Evolutionary conservation across 257 asterid genomes (phyloP).

Genomic region (Forsythia viridissima): DNA sequence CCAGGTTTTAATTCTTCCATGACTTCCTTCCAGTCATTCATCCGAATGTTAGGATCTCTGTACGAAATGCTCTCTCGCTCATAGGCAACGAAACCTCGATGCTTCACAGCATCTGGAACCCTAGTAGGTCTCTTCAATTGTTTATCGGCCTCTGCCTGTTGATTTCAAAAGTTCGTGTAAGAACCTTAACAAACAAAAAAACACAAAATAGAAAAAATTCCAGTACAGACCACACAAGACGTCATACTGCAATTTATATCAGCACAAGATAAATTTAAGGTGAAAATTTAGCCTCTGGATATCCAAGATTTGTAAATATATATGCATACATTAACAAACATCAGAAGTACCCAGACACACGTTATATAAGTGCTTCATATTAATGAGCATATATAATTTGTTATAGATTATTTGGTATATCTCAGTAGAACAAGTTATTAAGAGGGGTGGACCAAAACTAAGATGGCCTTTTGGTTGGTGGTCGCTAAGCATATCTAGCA

Average conservation of each 20-base stretch:
- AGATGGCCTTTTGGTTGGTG: not conserved
- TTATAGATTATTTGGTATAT: not conserved
- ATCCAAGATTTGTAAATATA: too few species aligned
- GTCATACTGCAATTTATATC: not conserved
- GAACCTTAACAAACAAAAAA: not conserved
- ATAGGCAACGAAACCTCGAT: slow-evolving; percentile 88
- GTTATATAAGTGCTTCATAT: not conserved
- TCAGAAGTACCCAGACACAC: not conserved
- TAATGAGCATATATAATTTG: not conserved
- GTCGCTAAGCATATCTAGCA: not conserved
- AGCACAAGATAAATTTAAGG: too few species aligned
- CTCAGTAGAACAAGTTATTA: not conserved
- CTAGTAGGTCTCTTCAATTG: slow-evolving; percentile 60
- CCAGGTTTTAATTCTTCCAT: slow-evolving; percentile 83
- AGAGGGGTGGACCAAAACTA: not conserved
- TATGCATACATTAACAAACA: not conserved
- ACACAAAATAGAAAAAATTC: not conserved
- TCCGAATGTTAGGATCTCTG: slow-evolving; percentile 78
- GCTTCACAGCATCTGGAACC: slow-evolving; percentile 76
- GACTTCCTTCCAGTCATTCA: slow-evolving; percentile 93
- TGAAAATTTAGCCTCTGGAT: too few species aligned
- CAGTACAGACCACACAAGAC: not conserved
- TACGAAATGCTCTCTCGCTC: slow-evolving; percentile 87
- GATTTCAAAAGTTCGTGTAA: slow-evolving; percentile 18
- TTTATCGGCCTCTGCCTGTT: slow-evolving; percentile 57